A percentile compares a stretch with the other conserved stretches of the same genome.
Conservation (phyloP, 176 grass and related monocot species). For the Phyllostachys edulis region DNA sequence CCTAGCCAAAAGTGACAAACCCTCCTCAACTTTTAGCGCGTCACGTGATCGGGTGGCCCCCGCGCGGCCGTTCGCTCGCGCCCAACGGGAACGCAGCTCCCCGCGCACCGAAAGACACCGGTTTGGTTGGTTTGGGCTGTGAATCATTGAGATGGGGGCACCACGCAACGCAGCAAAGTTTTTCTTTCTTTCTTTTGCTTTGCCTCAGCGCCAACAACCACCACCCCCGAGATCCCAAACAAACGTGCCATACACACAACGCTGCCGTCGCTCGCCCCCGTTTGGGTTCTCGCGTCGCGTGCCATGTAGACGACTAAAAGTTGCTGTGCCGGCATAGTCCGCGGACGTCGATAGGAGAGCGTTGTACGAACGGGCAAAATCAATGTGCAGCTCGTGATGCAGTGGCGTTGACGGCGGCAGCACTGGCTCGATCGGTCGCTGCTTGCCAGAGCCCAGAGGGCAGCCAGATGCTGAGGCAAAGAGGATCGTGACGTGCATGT, state of each 20-base stretch:
- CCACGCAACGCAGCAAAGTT: neutral
- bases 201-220: neutral
- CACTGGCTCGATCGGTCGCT: neutral
- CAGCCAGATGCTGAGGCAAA: neutral
- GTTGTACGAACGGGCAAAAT: neutral
- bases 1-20: neutral
- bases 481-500: neutral
- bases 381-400: neutral
- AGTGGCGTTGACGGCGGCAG: neutral
- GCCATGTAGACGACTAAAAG: neutral
- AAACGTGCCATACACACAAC: neutral
- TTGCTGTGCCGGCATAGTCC: neutral
- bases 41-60: conserved; percentile 38
- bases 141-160: neutral
- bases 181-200: neutral
- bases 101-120: conserved; percentile 6
- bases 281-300: neutral
- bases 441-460: neutral
- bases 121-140: neutral
- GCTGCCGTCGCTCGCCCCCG: neutral
- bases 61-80: neutral
- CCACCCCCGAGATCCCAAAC: neutral
- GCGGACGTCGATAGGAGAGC: neutral
- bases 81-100: neutral
- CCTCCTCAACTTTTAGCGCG: conserved; percentile 24